A percentile compares a stretch with the other conserved stretches of the same genome.
Conservation (phyloP, 768 basidiomycete species). For the Psilocybe cyanescens region DNA sequence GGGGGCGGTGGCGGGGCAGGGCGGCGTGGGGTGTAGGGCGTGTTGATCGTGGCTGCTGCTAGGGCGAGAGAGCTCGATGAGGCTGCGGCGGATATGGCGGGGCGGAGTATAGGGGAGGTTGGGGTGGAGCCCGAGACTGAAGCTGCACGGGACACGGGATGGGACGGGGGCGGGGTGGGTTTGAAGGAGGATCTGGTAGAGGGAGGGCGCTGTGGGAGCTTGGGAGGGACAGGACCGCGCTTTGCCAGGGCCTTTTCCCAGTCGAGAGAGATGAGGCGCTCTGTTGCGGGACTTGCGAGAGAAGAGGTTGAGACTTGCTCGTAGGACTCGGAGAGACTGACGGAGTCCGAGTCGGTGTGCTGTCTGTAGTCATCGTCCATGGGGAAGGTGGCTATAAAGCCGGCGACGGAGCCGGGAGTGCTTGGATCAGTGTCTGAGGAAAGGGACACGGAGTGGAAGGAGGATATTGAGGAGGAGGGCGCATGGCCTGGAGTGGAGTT, state of each 20-base stretch:
- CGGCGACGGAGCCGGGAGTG: slow-evolving; percentile 44
- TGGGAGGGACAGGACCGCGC: slow-evolving; percentile 36
- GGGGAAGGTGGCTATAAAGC: slow-evolving; percentile 49
- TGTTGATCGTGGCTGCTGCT: slow-evolving; percentile 12
- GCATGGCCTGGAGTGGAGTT: slow-evolving; percentile 43
- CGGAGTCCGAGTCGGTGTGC: slow-evolving; percentile 48
- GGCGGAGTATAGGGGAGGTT: slow-evolving; percentile 33
- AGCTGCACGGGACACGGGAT: slow-evolving; percentile 26
- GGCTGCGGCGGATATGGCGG: slow-evolving; percentile 32
- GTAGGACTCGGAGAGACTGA: slow-evolving; percentile 72
- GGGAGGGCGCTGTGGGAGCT: slow-evolving; percentile 50
- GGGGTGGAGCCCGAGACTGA: slow-evolving; percentile 31
- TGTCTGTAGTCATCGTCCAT: slow-evolving; percentile 40
- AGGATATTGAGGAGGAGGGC: slow-evolving; percentile 74
- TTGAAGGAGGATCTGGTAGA: slow-evolving; percentile 20
- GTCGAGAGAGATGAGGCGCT: slow-evolving; percentile 38
- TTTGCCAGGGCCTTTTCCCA: slow-evolving; percentile 46
- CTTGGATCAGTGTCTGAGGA: slow-evolving; percentile 62
- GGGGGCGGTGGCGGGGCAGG: slow-evolving; percentile 44
- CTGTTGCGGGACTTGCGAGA: slow-evolving; percentile 49
- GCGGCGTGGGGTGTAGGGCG: slow-evolving; percentile 43
- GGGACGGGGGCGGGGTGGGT: slow-evolving; percentile 32
- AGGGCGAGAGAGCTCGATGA: too few relatives aligned
- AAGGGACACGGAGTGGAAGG: slow-evolving; percentile 83
- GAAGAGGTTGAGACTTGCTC: slow-evolving; percentile 66